Evolutionary conservation across 2,329 filamentous ascomycete genomes (phyloP), one percentile per base, ranked within the genome.

Genomic region (Stromatinia cepivora): DNA sequence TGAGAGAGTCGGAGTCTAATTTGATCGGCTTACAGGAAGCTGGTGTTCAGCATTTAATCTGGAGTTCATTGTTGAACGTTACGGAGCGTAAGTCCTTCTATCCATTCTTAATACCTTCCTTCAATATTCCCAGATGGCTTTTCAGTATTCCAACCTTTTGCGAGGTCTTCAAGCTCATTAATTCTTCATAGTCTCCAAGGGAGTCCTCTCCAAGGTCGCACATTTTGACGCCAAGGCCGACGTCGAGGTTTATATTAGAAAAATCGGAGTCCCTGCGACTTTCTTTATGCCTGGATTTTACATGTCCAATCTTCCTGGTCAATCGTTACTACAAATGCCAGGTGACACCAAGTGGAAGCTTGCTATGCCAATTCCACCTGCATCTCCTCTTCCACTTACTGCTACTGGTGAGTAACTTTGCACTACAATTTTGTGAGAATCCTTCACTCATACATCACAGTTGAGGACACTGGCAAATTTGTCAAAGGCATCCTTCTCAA

Each of bases 281-380:
- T 86, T 84, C 75, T 81, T 84, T 71, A 77, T 82, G 4, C 82
- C 84, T 0, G 85, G 80, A 0, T 80, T 79, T 52, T 87, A 85
- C 71, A 86, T 87, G 84, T 81, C 82, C 72, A 87, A 86, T 69
- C 78, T 82, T 36, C 75, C 74, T 15, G 76, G 73, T 22, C 66
- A 68, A 17, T 73, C 68, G 67, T 73, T 78, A 31, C 70, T 70
- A 17, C 73, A 76, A 70, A 39, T 73, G 34, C 72, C 75, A 42
- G 73, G 73, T 8, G 74, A 77, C 68, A 76, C 77, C 6, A 75
- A 77, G n/a, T 78, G 76, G 58, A 73, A 75, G 15, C 73, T 78
- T 36, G 71, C 71, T 10, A 73, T 75, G 56, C 78, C 70, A 45
- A 74, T 74, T 63, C 76, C 76, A 34, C 61, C 76, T n/a, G 77